These are phyloP conservation scores for Diplodia mutila DNA, from an alignment of 2,329 filamentous ascomycete genomes.

Conservation along the genomic window DNA sequence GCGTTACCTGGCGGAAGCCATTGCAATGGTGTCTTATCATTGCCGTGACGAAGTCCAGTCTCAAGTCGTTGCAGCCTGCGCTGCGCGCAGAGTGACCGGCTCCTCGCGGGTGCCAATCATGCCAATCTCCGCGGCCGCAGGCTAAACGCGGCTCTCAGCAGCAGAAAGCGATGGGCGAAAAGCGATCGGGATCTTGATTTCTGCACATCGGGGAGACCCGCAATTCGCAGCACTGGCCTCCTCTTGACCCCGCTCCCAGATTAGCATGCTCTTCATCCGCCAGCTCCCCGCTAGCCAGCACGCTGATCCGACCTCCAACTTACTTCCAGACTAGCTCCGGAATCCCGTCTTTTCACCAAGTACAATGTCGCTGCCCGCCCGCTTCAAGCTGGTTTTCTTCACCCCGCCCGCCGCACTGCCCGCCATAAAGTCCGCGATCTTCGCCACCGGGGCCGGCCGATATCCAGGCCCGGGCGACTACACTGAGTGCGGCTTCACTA, in stretches of 20 bases:
- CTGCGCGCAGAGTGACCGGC: neutral
- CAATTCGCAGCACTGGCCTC: neutral
- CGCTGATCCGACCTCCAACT: slow-evolving; percentile 1
- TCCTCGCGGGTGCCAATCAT: neutral
- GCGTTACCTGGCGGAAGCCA: neutral
- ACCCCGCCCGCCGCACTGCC: slow-evolving; percentile 43
- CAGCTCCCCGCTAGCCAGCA: neutral
- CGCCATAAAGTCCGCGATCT: slow-evolving; percentile 50
- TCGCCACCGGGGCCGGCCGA: slow-evolving; percentile 50
- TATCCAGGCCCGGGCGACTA: slow-evolving; percentile 49
- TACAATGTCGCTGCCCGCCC: slow-evolving; percentile 29
- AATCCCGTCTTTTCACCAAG: neutral
- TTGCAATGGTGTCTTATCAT: neutral
- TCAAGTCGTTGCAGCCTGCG: neutral
- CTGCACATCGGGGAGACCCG: slow-evolving; percentile 12
- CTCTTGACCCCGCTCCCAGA: neutral
- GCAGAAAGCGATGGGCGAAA: neutral
- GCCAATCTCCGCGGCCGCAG: neutral
- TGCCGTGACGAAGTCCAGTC: neutral
- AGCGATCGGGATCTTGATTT: slow-evolving; percentile 11
- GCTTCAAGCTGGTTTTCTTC: slow-evolving; percentile 53
- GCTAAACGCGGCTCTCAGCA: neutral
- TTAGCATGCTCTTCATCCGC: neutral
- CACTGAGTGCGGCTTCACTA: slow-evolving; percentile 48
- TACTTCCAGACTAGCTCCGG: neutral